Evolutionary conservation across 1,284 basidiomycete genomes (phyloP), one percentile per base, ranked within the genome.

Genomic region (Pyrrhoderma noxium): DNA sequence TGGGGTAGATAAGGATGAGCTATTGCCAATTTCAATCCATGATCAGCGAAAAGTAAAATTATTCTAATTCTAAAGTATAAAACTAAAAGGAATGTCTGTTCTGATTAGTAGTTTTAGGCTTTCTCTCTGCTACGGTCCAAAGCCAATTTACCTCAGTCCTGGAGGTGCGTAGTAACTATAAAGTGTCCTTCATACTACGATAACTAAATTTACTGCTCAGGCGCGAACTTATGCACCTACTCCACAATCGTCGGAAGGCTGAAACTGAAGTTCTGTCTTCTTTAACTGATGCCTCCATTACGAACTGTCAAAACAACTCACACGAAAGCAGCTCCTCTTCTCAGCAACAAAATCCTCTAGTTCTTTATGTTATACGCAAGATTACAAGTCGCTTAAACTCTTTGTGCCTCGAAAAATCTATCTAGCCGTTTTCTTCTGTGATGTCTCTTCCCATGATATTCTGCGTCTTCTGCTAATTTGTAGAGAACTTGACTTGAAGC

Each of bases 211-310:
- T 16, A 40, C 38, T 18, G n/a, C 3, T 14, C 57, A 90, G 91
- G 62, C 80, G 77, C 53, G 90, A 93, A 61, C 77, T 95, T 3
- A 75, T 74, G 62, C 72, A 78, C 57, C 90, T 95, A 78, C 66
- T 95, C 25, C 80, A 87, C 62, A 74, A 71, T 3, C 77, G 85
- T 36, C 78, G 82, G 47, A 96, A 96, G 66, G 92, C 92, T 1
- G 93, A 95, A 67, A 93, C 92, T 53, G 88, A 95, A 65, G 74
- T 91, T 40, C 64, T 94, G 46, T 65, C 71, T 13, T 59, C 58
- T 46, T 35, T 54, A 22, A 23, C 42, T 41, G 34, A 37, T 23
- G 34, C 35, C 22, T 14, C 13, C 35, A 19, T 21, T 36, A 13
- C 19, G 40, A 19, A 39, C 38, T 25, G 47, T 31, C 13, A 45